These are phyloP conservation scores for Thelephora ganbajun DNA, from an alignment of 768 basidiomycete species.

Conservation along the genomic window DNA sequence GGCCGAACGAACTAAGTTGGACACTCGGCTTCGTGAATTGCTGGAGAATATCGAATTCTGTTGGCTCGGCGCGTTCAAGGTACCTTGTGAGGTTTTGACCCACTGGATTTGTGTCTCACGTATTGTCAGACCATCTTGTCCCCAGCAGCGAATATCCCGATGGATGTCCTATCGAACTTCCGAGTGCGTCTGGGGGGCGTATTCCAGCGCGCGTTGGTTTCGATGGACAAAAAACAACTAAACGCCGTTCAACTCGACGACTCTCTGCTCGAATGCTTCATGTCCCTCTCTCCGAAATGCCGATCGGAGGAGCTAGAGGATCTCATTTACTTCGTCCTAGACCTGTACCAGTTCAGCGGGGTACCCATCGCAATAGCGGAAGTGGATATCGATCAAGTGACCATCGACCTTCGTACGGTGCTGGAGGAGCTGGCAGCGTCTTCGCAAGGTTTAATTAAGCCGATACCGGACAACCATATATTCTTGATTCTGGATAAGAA, in stretches of 20 bases:
- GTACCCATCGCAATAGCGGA: conserved; percentile 81
- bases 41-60: conserved; percentile 84
- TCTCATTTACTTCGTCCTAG: conserved; percentile 83
- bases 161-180: conserved; percentile 39
- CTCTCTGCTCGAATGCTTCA: conserved; percentile 72
- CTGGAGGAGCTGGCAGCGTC: conserved; percentile 58
- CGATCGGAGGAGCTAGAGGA: conserved; percentile 94
- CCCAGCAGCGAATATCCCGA: conserved; percentile 26
- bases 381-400: conserved; percentile 84
- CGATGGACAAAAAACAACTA: conserved; percentile 39
- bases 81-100: conserved; percentile 19
- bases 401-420: conserved; percentile 63
- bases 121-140: conserved; percentile 45
- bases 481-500: conserved; percentile 88
- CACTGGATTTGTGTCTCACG: neutral
- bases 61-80: conserved; percentile 98
- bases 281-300: conserved; percentile 67
- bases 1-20: conserved; percentile 65
- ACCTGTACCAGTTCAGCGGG: conserved; percentile 89
- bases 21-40: conserved; percentile 58
- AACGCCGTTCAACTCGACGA: conserved; percentile 51
- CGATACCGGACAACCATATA: conserved; percentile 58
- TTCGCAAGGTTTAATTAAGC: conserved; percentile 17
- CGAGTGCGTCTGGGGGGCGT: conserved; percentile 59
- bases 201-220: conserved; percentile 49